Evolutionary conservation across 768 basidiomycete genomes (phyloP), one percentile per base, ranked within the genome.

Genomic region (Podaxis rugospora): DNA sequence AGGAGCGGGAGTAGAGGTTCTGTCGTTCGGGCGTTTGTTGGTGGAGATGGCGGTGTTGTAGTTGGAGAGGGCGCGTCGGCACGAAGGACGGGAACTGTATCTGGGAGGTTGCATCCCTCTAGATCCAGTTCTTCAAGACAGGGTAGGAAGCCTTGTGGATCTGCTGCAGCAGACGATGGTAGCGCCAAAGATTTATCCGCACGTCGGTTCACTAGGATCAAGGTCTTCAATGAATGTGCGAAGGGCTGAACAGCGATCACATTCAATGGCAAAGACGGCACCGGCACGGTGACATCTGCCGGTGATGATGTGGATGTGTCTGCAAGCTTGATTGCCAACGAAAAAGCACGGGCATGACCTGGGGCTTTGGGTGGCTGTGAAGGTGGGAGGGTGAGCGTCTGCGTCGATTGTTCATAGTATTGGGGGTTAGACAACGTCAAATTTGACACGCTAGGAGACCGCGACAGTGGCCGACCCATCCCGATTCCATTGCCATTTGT

Each of bases 61-160:
- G 27, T 42, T n/a, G 47, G 54, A 9, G 64, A 54, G 3, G 66
- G 67, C 0, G 72, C 69, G 3, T 71, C 72, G 13, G 69, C 66
- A 11, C 73, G 76, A 13, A 78, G 70, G 13, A 88, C 78, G 1
- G 81, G 61, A n/a, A 92, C 78, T 1, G 70, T 66, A 66, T 92
- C 88, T 14, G 78, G 68, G 5, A 94, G 75, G 60, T 83, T 83
- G 66, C 92, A 94, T 4, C 87, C 88, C 67, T 90, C 88, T 42
- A 93, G 70, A 64, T 77, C 77, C 9, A 94, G 80, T 67, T 92
- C 92, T 69, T 93, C 90, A 35, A 94, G 73, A 36, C 71, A 73
- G 0, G 90, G 90, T 32, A 94, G 72, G 52, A 85, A 74, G 0
- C 74, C 74, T 27, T 66, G n/a, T 57, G 72, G 53, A 51, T 71